These are phyloP conservation scores for Zasmidium cellare DNA, from an alignment of 2,329 filamentous ascomycete genomes.

Conservation along the genomic window DNA sequence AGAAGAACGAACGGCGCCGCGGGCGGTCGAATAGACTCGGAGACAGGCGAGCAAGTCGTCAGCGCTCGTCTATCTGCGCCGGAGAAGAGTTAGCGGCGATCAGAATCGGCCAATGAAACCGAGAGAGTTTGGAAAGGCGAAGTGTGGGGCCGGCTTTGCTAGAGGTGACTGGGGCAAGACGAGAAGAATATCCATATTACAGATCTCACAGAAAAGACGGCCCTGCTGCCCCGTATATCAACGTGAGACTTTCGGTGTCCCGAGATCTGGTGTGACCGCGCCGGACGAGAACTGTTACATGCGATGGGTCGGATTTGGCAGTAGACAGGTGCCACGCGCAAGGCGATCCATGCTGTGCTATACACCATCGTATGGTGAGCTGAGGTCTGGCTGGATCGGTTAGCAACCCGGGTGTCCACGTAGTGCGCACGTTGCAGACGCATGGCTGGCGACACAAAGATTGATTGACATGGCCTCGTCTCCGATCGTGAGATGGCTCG, in stretches of 20 bases:
- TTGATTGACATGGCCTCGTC: not conserved
- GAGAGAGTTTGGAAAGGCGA: not conserved
- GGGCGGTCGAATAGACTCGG: conserved; percentile 19
- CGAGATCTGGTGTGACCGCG: not conserved
- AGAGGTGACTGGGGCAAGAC: not conserved
- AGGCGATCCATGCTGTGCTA: not conserved
- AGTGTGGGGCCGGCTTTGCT: not conserved
- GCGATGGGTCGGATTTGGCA: not conserved
- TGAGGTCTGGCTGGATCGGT: not conserved
- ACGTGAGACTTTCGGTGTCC: not conserved
- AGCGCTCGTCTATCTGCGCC: conserved; percentile 23
- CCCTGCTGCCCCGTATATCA: not conserved
- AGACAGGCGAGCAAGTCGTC: conserved; percentile 23
- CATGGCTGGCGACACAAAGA: not conserved
- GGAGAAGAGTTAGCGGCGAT: conserved; percentile 22
- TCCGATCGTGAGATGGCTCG: not conserved
- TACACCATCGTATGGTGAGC: not conserved
- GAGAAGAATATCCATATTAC: not conserved
- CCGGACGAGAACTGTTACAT: not conserved
- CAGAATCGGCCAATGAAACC: conserved; percentile 12
- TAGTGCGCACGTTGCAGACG: not conserved
- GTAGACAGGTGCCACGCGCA: not conserved
- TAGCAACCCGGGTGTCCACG: not conserved
- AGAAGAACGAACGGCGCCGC: conserved; percentile 9
- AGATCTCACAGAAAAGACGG: not conserved